phyloP scores from a whole-genome alignment of 768 basidiomycete genomes.

The Strobilomyces confusus region DNA sequence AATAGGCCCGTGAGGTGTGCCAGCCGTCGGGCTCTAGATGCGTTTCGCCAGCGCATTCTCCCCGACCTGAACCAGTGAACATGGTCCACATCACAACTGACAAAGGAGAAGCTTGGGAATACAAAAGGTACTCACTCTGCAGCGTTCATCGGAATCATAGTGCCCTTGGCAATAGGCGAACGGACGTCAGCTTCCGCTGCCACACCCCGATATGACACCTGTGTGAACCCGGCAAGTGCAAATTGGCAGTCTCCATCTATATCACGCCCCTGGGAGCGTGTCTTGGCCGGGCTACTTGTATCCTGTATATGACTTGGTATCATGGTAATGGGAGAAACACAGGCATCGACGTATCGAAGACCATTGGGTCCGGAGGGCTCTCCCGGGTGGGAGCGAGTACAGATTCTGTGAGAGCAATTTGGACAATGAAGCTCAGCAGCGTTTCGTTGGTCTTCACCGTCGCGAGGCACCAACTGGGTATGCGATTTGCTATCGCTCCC shows the following conservation, averaged over 20 bases:
- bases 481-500: slow-evolving; percentile 17
- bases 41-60: slow-evolving; percentile 9
- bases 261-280: neutral
- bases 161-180: slow-evolving; percentile 25
- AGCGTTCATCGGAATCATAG: slow-evolving; percentile 18
- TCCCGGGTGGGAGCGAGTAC: neutral
- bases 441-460: slow-evolving; percentile 9
- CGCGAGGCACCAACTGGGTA: slow-evolving; percentile 18
- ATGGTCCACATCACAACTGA: slow-evolving; percentile 8
- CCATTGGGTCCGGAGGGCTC: neutral
- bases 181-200: slow-evolving; percentile 24
- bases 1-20: slow-evolving; percentile 4
- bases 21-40: slow-evolving; percentile 8
- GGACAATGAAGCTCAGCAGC: slow-evolving; percentile 17
- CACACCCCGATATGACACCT: slow-evolving; percentile 11
- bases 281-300: neutral
- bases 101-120: neutral
- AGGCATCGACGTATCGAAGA: slow-evolving; percentile 24
- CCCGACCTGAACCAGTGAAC: slow-evolving; percentile 12
- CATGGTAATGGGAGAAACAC: slow-evolving; percentile 25
- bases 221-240: slow-evolving; percentile 10
- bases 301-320: neutral
- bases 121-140: slow-evolving; percentile 20
- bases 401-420: slow-evolving; percentile 18
- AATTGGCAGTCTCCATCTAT: neutral